Base-by-base conservation (phyloP, 139 green algal species). In the Asterochloris erici region DNA sequence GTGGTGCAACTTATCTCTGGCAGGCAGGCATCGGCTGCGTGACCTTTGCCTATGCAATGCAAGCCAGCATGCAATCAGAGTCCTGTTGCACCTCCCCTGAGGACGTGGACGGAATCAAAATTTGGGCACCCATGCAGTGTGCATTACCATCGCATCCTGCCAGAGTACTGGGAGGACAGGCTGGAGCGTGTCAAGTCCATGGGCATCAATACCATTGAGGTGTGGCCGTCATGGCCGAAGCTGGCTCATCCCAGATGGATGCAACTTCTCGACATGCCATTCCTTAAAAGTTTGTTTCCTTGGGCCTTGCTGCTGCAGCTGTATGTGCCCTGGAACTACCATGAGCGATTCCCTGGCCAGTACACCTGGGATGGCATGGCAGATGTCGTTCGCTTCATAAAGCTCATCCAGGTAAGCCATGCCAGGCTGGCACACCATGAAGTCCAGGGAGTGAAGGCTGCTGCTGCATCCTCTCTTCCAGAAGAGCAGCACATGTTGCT, bases 271-370 rank as follows among this genome's bases (percentile, higher is more conserved):
- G 11, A 1, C 73, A 23, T 81, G 11, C 38, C 14, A 61, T 14
- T 15, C 24, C 11, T 10, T 81, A 17, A 71, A 0, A 26, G 14
- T 28, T 0, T 38, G 10, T 0, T 66, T 64, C 19, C 26, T 60
- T 75, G 26, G 11, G 60, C 28, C 12, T 79, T 27, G n/a, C 15
- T 68, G 26, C 19, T 83, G 68, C 82, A 90, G 82, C 69, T 89
- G 0, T 93, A 94, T 60, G 75, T 90, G 0, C 86, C 91, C 14
- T 94, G 91, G 91, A 93, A 94, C 69, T 82, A 87, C 62, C 91
- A 94, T 71, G 89, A 94, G 82, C 85, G 84, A 0, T 75, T 63
- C 61, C 90, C 90, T 0, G 85, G 87, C 14, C 29, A 81, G 12
- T 90, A 82, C 19, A 63, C 29, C 26, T 92, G 82, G 79, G 27